Base-by-base conservation (phyloP, 2,329 filamentous ascomycete genomes). In the Pseudogymnoascus sp. region DNA sequence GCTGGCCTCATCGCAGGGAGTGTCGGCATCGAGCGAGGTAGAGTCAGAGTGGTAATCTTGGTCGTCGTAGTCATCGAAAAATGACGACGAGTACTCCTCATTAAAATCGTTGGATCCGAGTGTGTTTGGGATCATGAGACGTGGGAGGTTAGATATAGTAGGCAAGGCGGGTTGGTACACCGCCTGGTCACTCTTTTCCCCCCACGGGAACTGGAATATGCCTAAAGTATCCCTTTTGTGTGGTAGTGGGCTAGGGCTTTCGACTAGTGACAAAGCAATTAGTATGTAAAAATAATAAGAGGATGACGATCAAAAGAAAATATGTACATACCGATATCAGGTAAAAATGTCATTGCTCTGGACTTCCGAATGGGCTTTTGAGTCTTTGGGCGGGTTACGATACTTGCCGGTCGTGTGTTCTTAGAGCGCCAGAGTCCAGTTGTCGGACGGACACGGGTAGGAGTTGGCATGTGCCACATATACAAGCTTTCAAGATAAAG, bases 151-250 rank as follows among this genome's bases (percentile, higher is more conserved):
- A 28, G 38, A 56, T 18, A 56, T 56, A 3, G 25, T 10, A 4
- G 50, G 50, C 8, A 74, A 62, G 74, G 72, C 66, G 77, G 77
- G 62, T 80, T 71, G 28, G 74, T 81, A 71, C 5, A 72, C 64
- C 8, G 81, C 80, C 62, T 78, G 79, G 71, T 87, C 84, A 18
- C 84, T 87, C 68, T 75, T 81, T 73, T 87, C 84, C 12, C 85
- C 85, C 83, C 84, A 87, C 2, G 85, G 84, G 67, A 87, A 87
- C 68, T 86, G 83, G 75, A 86, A 88, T 68, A 88, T 83, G 4
- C 84, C 85, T 16, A 88, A 77, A 10, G 84, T 86, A 11, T 79
- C 83, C 44, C 80, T 78, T 73, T 82, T 84, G 70, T 85, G 77
- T 4, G 81, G 80, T 4, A 88, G 75, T 37, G 84, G 84, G 69